phyloP scores from a whole-genome alignment of 441 rosid species.

The Euphorbia celastroides region DNA sequence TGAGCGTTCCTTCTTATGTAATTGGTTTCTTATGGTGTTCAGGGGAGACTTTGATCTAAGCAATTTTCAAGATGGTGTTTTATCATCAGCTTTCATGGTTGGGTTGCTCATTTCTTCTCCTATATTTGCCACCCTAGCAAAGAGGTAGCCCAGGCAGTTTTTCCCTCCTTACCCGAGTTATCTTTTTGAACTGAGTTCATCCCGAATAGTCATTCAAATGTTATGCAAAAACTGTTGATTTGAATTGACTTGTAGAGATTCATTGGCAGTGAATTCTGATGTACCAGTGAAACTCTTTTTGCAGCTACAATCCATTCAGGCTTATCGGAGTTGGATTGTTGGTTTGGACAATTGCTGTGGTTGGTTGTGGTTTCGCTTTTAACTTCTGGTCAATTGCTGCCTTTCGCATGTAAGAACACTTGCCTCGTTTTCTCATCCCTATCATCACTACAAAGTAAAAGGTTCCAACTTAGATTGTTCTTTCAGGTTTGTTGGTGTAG shows the following conservation, averaged over 20 bases:
- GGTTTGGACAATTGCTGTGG: constrained; percentile 75
- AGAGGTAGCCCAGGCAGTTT: constrained; percentile 41
- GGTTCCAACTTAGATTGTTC: constrained; percentile 7
- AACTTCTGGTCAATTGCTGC: constrained; percentile 82
- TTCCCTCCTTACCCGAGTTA: background rate
- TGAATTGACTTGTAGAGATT: background rate
- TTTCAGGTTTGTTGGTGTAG: constrained; percentile 94
- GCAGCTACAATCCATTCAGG: constrained; percentile 90
- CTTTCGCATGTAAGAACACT: constrained; percentile 73
- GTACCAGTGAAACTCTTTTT: constrained; percentile 14
- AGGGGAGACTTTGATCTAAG: constrained; percentile 83
- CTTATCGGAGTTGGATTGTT: constrained; percentile 91
- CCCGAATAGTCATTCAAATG: no score
- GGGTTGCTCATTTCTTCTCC: constrained; percentile 94
- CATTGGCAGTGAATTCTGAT: constrained; percentile 16
- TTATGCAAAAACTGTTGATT: background rate
- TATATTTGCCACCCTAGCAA: constrained; percentile 83
- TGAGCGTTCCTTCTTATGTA: background rate
- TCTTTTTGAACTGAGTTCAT: no score
- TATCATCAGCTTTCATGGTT: constrained; percentile 97
- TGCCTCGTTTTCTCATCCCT: constrained; percentile 1
- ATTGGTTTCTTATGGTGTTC: constrained; percentile 6
- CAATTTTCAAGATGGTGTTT: constrained; percentile 86
- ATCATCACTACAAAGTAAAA: background rate
- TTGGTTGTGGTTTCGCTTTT: constrained; percentile 79